Base-by-base conservation (phyloP, 1,284 basidiomycete species). In the Pseudozyma thailandica region DNA sequence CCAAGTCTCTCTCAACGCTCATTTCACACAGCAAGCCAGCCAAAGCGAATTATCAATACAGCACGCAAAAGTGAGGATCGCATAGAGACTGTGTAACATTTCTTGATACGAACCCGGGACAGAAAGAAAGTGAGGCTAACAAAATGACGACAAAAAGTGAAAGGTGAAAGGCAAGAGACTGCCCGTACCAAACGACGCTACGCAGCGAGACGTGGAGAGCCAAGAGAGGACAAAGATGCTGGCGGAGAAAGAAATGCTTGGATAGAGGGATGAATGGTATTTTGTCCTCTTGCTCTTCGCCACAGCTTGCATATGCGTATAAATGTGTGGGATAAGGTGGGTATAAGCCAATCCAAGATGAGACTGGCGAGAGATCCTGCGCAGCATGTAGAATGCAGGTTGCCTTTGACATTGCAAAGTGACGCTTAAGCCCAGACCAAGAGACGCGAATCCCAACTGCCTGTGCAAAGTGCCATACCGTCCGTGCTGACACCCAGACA, bases 381-480 rank as follows among this genome's bases (percentile, higher is more conserved):
- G n/a, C n/a, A n/a, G n/a, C n/a, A n/a, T 39, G 35, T 26, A 20
- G n/a, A 4, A 20, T 20, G 41, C 37, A 13, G 30, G 33, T 16
- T 9, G 13, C 15, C n/a, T 35, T 35, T 31, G 39, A 15, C 4
- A 26, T 25, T 18, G 15, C 25, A 52, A 37, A 23, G 20, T 5
- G 13, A 16, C 26, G 52, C 31, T 58, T 35, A 73, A 35, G 71
- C 79, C 77, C 77, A 82, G 25, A 80, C 52, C 18, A 87, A 89
- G 80, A 82, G 94, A 92, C 89, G 93, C 90, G 84, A 97, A 84
- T 98, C 95, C 96, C 95, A 98, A 82, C 90, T 92, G 60, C 95
- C 95, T 37, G 96, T 98, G 87, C 94, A 97, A 52, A 99, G 89
- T 35, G 94, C 94, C 90, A 96, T 95, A 45, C 95, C 95, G 81